A percentile compares a stretch with the other conserved stretches of the same genome.
These are phyloP conservation scores for Sugiyamaella sp. DNA, from an alignment of 1,139 yeast genomes.

Conservation along the genomic window DNA sequence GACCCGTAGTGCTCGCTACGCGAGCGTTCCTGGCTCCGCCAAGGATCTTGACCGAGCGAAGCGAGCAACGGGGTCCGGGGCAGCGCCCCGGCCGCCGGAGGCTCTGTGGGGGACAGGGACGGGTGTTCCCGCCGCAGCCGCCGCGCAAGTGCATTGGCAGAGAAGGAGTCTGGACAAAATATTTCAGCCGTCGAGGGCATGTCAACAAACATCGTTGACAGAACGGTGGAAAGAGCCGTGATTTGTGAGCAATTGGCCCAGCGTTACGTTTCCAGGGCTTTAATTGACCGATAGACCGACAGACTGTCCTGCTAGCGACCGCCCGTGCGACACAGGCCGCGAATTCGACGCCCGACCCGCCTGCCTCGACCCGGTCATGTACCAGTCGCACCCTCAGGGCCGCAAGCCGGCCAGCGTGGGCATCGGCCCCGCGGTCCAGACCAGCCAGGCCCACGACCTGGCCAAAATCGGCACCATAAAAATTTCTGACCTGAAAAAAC, in stretches of 20 bases:
- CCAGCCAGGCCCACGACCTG: slow-evolving; percentile 11
- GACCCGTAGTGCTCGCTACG: not conserved
- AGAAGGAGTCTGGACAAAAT: not conserved
- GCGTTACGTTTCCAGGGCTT: not conserved
- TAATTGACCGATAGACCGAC: not conserved
- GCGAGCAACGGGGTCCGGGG: not conserved
- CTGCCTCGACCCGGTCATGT: slow-evolving; percentile 5
- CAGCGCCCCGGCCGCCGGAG: not conserved
- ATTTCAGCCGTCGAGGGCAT: not conserved
- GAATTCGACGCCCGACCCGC: not conserved
- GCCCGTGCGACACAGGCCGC: too few species aligned
- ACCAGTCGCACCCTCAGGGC: slow-evolving; percentile 1
- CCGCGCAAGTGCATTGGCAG: not conserved
- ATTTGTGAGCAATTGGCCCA: not conserved
- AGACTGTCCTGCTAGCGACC: not conserved
- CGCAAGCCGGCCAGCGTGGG: slow-evolving; percentile 8
- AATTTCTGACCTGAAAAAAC: slow-evolving; percentile 29
- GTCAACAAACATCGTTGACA: not conserved
- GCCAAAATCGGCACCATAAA: slow-evolving; percentile 29
- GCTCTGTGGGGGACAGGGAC: not conserved
- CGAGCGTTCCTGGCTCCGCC: too few species aligned
- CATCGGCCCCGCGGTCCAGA: slow-evolving; percentile 10
- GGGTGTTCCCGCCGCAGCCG: not conserved
- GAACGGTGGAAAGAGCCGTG: not conserved
- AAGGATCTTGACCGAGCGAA: too few species aligned